Evolutionary conservation across 805 yeast genomes (phyloP).

Genomic region (Wickerhamomyces tratensis): DNA sequence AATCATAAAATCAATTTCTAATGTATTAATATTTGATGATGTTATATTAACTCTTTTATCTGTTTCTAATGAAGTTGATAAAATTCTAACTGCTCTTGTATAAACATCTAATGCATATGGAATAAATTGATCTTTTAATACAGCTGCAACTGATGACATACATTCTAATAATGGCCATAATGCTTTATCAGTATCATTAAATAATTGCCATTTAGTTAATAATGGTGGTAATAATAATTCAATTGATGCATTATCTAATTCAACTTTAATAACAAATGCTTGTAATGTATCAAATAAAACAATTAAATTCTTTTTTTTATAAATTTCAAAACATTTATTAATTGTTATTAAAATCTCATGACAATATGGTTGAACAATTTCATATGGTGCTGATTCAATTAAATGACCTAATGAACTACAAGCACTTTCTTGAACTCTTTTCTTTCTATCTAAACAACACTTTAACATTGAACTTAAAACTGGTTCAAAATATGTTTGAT

Average conservation of each 20-base stretch:
- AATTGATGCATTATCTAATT: constrained; percentile 47
- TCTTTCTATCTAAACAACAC: constrained; percentile 74
- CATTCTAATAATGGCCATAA: constrained; percentile 92
- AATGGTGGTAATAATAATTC: constrained; percentile 70
- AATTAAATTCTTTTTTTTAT: constrained; percentile 75
- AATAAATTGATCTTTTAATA: constrained; percentile 74
- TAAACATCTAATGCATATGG: constrained; percentile 87
- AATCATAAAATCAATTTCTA: constrained; percentile 85
- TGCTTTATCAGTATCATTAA: constrained; percentile 72
- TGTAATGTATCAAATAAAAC: constrained; percentile 86
- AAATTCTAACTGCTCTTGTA: constrained; percentile 62
- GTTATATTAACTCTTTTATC: constrained; percentile 38
- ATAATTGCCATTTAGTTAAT: constrained; percentile 66
- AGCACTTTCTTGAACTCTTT: constrained; percentile 93
- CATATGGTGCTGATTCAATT: constrained; percentile 65
- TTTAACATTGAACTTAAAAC: constrained; percentile 68
- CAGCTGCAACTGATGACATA: constrained; percentile 83
- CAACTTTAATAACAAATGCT: constrained; percentile 71
- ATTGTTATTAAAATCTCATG: constrained; percentile 62
- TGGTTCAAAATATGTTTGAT: constrained; percentile 61
- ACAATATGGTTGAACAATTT: constrained; percentile 46
- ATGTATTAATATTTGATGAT: constrained; percentile 58
- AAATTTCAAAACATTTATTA: constrained; percentile 60
- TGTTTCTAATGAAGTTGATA: constrained; percentile 56
- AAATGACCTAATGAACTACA: constrained; percentile 80